Evolutionary conservation across 2,329 filamentous ascomycete species (phyloP), one percentile per base, ranked within the genome.

Genomic region (Chaetomiaceae sp.): DNA sequence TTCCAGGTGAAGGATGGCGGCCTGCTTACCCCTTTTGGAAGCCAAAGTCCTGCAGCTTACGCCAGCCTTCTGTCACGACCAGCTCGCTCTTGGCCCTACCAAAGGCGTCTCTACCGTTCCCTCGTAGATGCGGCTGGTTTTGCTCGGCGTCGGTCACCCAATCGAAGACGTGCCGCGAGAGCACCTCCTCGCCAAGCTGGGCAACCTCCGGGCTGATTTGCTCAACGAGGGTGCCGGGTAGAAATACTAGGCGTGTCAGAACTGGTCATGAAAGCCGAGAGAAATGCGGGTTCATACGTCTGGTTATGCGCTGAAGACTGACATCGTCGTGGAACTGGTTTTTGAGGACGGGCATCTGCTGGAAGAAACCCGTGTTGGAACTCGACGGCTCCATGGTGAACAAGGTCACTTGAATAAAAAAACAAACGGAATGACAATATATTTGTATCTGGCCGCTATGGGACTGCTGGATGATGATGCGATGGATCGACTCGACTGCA

Each of bases 51-150:
- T 85, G 82, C 2, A 87, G 71, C 37, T 75, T 72, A 36, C 76
- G 74, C 87, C 87, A 90, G 25, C 87, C 86, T 58, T 85, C 78
- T 1, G 79, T 77, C 0, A 84, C 85, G 33, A 87, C 74, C 1
- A 89, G 70, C 31, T 82, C 76, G 43, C 80, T 79, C 6, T 71
- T 77, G 46, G 78, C 78, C 47, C 75, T 73, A 1, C 86, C 84
- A 65, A 87, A 87, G 0, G 79, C 78, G 62, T 84, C 79, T 11
- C 81, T 74, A 1, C 81, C 78, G 38, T 75, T 75, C 3, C 77
- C 77, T 43, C 71, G 72, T 7, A 88, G 68, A 29, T 82, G 81
- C 0, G 85, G 84, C 40, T 80, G 77, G 58, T 87, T 84, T 38
- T 72, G 75, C 66, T 89, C 86, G 0, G 85, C 80, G 64, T 89